Evolutionary conservation across 805 yeast species (phyloP).

Genomic region (Ogataea dorogensis): DNA sequence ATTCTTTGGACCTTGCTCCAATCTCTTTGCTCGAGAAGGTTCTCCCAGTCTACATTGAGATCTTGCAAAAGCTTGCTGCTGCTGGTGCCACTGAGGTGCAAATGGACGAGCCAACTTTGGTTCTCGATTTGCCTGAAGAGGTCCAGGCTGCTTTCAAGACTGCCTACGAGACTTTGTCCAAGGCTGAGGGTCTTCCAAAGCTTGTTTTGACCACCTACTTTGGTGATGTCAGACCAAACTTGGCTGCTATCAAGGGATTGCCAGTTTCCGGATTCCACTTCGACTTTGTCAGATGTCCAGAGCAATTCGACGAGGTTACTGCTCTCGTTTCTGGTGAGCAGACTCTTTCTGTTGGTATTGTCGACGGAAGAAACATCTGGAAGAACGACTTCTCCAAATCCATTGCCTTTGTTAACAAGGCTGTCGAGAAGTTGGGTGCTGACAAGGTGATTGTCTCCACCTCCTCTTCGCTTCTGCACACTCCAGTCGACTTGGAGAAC

Average conservation of each 20-base stretch:
- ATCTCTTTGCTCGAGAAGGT: slow-evolving; percentile 83
- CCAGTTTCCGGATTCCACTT: slow-evolving; percentile 96
- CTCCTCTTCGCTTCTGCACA: slow-evolving; percentile 95
- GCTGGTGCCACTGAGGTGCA: slow-evolving; percentile 97
- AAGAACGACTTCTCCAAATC: slow-evolving; percentile 93
- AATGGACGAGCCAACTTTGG: slow-evolving; percentile 96
- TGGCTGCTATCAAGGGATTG: slow-evolving; percentile 80
- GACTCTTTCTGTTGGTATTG: slow-evolving; percentile 91
- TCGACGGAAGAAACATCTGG: slow-evolving; percentile 99
- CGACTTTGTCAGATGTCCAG: slow-evolving; percentile 94
- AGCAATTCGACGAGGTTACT: slow-evolving; percentile 84
- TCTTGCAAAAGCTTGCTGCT: slow-evolving; percentile 78
- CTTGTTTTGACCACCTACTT: slow-evolving; percentile 87
- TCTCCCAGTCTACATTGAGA: slow-evolving; percentile 89
- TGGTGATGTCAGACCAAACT: slow-evolving; percentile 98
- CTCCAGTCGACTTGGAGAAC: slow-evolving; percentile 93
- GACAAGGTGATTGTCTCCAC: slow-evolving; percentile 92
- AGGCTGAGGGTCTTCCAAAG: slow-evolving; percentile 71
- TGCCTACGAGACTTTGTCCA: slow-evolving; percentile 76
- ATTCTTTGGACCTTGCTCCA: slow-evolving; percentile 92
- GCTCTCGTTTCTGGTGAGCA: slow-evolving; percentile 66
- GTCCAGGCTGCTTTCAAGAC: slow-evolving; percentile 84
- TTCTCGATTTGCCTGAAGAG: slow-evolving; percentile 83
- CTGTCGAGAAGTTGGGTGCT: slow-evolving; percentile 79
- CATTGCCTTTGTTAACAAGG: slow-evolving; percentile 74